phyloP scores from a whole-genome alignment of 345 rosid species.

The Eucalyptus guilfoylei region DNA sequence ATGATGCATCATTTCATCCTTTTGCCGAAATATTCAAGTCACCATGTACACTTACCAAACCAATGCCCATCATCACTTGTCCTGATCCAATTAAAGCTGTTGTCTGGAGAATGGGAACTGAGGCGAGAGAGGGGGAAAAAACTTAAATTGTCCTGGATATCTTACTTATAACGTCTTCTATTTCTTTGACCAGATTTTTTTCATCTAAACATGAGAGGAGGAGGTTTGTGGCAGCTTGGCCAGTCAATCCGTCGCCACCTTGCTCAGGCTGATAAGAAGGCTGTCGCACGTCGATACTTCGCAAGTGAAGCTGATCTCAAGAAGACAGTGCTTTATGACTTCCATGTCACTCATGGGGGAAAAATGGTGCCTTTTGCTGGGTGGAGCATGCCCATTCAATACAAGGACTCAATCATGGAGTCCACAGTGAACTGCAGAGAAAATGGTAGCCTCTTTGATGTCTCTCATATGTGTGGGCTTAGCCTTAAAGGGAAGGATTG shows the following conservation, averaged over 20 bases:
- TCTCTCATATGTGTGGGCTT: constrained; percentile 94
- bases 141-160: neutral
- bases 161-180: neutral
- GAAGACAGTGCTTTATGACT: constrained; percentile 85
- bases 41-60: neutral
- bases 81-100: neutral
- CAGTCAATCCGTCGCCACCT: constrained; percentile 80
- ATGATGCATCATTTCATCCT: neutral
- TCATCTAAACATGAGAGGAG: constrained; percentile 72
- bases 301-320: constrained; percentile 77
- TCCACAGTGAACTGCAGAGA: constrained; percentile 88
- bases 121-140: neutral
- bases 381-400: constrained; percentile 99
- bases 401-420: constrained; percentile 96
- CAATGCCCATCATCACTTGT: neutral
- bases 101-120: neutral
- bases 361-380: constrained; percentile 99
- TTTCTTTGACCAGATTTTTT: constrained; percentile 11
- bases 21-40: neutral
- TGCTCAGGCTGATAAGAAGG: constrained; percentile 66
- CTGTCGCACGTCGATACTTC: constrained; percentile 47
- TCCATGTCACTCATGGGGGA: constrained; percentile 69
- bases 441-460: constrained; percentile 89
- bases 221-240: constrained; percentile 91
- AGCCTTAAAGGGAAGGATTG: constrained; percentile 95